Evolutionary conservation across 768 basidiomycete species (phyloP), one percentile per base, ranked within the genome.

Genomic region (Tylopilus sp.): DNA sequence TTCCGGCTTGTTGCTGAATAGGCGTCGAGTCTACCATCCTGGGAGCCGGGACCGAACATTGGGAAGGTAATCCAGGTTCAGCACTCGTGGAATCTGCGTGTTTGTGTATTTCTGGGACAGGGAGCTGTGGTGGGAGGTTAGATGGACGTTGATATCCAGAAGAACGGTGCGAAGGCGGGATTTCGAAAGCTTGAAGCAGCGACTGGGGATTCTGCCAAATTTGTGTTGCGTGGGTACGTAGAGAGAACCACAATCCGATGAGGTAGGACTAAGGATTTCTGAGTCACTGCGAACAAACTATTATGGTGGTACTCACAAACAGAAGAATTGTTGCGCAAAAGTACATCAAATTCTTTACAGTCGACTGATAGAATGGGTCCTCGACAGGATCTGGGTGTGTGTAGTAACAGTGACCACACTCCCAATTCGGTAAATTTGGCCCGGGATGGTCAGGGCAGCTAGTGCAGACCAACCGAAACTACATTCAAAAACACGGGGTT

Each of bases 181-280:
- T 62, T 40, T 91, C 89, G 46, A 81, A 69, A 3, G 80, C 73
- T 33, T 91, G 82, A 47, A 93, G 70, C 3, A 94, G 75, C 43
- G 84, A 86, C 54, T 88, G 93, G 3, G 95, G 95, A 65, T 98
- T 98, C 66, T 98, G 94, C 97, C 97, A 99, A 59, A 99, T 99
- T 66, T 98, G 97, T 13, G 88, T 85, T 7, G 97, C 97, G 66
- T 99, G 97, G 1, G 97, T 99, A 42, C 92, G 86, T 17, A 99
- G 82, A 35, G 97, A 98, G 75, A 99, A 99, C 97, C 97, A 98
- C 1, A 98, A 77, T 31, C 97, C 97, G 52, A 98, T 82, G 41
- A 98, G 80, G 69, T 99, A 99, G 1, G 97, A 98, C 94, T 98
- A 40, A 20, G 15, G 30, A 18, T 31, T 39, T 11, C 35, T 60